Conservation (phyloP, 805 yeast genomes). For the Sungouiozyma ichnusensis region DNA sequence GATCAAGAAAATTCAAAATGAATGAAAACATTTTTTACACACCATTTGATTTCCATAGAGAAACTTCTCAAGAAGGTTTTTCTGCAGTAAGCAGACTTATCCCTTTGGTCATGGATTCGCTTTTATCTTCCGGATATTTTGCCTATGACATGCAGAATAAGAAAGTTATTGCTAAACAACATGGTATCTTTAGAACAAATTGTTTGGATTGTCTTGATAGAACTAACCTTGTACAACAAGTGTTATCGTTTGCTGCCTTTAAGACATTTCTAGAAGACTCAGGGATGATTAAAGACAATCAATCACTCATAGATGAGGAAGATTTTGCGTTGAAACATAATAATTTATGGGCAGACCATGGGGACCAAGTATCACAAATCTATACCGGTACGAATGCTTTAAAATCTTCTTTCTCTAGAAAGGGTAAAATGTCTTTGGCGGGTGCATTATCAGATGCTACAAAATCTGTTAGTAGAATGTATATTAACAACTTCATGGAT, state of each 20-base stretch:
- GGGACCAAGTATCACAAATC: constrained; percentile 90
- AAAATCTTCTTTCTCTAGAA: constrained; percentile 86
- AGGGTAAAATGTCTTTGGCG: constrained; percentile 93
- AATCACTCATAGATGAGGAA: constrained; percentile 28
- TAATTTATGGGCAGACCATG: constrained; percentile 95
- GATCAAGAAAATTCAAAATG: constrained; percentile 27
- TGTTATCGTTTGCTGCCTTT: constrained; percentile 63
- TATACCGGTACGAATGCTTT: constrained; percentile 97
- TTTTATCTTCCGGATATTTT: constrained; percentile 75
- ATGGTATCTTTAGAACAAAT: constrained; percentile 86
- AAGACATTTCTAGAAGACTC: constrained; percentile 41
- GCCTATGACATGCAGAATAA: constrained; percentile 50
- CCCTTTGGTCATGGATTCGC: constrained; percentile 51
- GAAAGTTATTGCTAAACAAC: constrained; percentile 60
- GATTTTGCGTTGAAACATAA: constrained; percentile 69
- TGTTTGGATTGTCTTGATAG: constrained; percentile 93
- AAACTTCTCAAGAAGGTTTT: constrained; percentile 85
- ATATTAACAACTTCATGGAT: constrained; percentile 92
- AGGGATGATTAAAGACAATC: constrained; percentile 19
- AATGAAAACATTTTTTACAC: constrained; percentile 42
- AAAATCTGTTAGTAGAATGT: constrained; percentile 88
- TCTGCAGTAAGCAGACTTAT: constrained; percentile 67
- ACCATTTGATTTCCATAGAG: constrained; percentile 88
- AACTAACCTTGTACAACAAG: constrained; percentile 82
- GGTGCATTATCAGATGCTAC: constrained; percentile 97